Percentiles rank a stretch among this genome's conserved stretches.
These are phyloP conservation scores for Saccharomyces eubayanus DNA, from an alignment of 805 yeast species.

Conservation along the genomic window DNA sequence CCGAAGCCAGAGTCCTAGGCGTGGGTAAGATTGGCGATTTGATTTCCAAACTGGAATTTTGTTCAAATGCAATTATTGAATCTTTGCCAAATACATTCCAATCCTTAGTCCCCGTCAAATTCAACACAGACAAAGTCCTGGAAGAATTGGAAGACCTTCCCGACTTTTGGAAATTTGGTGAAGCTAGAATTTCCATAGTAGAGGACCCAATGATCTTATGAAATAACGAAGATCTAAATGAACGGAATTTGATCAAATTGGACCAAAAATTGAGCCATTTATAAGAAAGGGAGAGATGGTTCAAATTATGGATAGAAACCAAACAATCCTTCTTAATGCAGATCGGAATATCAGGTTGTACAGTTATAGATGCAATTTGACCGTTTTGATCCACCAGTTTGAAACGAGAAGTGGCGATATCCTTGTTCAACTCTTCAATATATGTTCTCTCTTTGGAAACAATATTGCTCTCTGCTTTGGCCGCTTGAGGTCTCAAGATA, in stretches of 20 bases:
- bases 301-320: conserved; percentile 18
- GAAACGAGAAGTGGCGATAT: conserved; percentile 9
- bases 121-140: conserved; percentile 14
- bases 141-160: background rate
- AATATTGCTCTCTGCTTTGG: background rate
- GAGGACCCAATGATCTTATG: conserved; percentile 11
- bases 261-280: conserved; percentile 19
- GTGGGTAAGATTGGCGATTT: conserved; percentile 6
- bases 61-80: conserved; percentile 26
- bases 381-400: conserved; percentile 20
- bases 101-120: conserved; percentile 21
- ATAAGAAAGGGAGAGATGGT: conserved; percentile 11
- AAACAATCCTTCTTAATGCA: conserved; percentile 24
- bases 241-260: conserved; percentile 14
- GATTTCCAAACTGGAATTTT: conserved; percentile 21
- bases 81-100: conserved; percentile 27
- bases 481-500: conserved; percentile 12
- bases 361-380: conserved; percentile 18
- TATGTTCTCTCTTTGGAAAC: background rate
- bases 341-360: conserved; percentile 17
- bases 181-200: conserved; percentile 17
- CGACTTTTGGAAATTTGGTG: conserved; percentile 19
- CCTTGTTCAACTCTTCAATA: background rate
- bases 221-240: conserved; percentile 16
- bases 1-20: conserved; percentile 1